phyloP scores from a whole-genome alignment of 2,329 filamentous ascomycete genomes.

The Ophiosphaerella herpotricha region DNA sequence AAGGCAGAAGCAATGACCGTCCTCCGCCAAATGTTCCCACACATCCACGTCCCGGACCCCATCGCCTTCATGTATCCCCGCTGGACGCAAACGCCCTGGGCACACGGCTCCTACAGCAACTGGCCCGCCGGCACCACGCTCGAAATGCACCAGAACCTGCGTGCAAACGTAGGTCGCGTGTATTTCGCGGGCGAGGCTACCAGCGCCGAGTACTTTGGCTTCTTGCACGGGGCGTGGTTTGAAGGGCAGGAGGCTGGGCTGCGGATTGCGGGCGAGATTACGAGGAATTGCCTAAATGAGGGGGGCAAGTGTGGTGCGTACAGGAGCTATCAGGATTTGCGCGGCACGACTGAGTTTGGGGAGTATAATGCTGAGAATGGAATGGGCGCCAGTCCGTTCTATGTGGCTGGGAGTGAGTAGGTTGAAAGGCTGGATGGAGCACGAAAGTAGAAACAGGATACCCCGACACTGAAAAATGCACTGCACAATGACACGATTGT shows the following conservation, averaged over 20 bases:
- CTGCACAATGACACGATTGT: too few relatives aligned
- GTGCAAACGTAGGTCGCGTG: conserved; percentile 64
- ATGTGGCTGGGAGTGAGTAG: not conserved
- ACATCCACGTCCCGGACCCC: conserved; percentile 62
- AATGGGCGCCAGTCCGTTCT: conserved; percentile 34
- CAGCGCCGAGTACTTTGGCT: conserved; percentile 67
- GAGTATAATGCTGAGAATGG: conserved; percentile 40
- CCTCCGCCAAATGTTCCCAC: conserved; percentile 65
- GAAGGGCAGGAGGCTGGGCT: conserved; percentile 40
- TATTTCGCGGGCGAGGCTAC: conserved; percentile 71
- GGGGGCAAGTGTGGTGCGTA: conserved; percentile 34
- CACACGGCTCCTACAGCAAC: conserved; percentile 68
- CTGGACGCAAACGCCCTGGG: conserved; percentile 58
- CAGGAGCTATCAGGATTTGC: conserved; percentile 34
- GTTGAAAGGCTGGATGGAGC: too few relatives aligned
- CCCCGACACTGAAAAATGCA: too few relatives aligned
- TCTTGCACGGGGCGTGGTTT: conserved; percentile 58
- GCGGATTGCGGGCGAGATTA: conserved; percentile 36
- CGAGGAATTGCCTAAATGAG: conserved; percentile 27
- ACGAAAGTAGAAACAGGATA: too few relatives aligned
- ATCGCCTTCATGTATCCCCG: conserved; percentile 65
- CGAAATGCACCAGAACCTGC: conserved; percentile 69
- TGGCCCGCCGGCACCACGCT: conserved; percentile 68
- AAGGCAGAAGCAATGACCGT: conserved; percentile 61
- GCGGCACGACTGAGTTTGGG: conserved; percentile 33